These are phyloP conservation scores for Bertia moriformis DNA, from an alignment of 2,329 filamentous ascomycete genomes.

Conservation along the genomic window DNA sequence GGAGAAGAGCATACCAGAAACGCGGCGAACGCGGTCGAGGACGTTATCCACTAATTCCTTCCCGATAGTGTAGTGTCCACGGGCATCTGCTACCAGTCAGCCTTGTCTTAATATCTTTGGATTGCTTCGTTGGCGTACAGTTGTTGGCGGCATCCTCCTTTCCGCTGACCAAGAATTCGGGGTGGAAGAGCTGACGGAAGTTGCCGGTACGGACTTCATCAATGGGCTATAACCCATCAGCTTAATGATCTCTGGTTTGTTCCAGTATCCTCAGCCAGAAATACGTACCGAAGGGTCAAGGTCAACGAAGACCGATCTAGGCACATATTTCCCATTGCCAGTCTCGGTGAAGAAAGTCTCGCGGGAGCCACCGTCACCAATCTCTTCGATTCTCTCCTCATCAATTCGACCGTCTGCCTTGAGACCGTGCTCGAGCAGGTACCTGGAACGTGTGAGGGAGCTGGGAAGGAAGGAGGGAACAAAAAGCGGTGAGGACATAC, in stretches of 20 bases:
- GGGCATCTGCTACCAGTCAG: conserved; percentile 30
- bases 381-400: conserved; percentile 37
- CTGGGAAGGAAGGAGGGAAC: background rate
- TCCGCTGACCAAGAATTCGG: conserved; percentile 57
- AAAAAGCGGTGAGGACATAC: conserved; percentile 30
- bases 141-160: conserved; percentile 70
- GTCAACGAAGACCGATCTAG: conserved; percentile 59
- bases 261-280: background rate
- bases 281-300: conserved; percentile 44
- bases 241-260: background rate
- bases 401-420: conserved; percentile 49
- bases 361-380: conserved; percentile 47
- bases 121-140: conserved; percentile 20
- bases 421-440: conserved; percentile 60
- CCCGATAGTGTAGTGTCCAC: conserved; percentile 63
- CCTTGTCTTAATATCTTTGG: background rate
- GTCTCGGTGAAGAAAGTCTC: conserved; percentile 66
- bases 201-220: conserved; percentile 58
- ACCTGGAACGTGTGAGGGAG: conserved; percentile 26
- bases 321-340: conserved; percentile 57
- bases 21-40: conserved; percentile 55
- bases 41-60: conserved; percentile 63
- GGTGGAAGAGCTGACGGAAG: conserved; percentile 60
- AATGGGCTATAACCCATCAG: conserved; percentile 28
- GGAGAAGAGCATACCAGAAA: conserved; percentile 37